phyloP scores from a whole-genome alignment of 2,329 filamentous ascomycete species.

The Xylaria sp. region DNA sequence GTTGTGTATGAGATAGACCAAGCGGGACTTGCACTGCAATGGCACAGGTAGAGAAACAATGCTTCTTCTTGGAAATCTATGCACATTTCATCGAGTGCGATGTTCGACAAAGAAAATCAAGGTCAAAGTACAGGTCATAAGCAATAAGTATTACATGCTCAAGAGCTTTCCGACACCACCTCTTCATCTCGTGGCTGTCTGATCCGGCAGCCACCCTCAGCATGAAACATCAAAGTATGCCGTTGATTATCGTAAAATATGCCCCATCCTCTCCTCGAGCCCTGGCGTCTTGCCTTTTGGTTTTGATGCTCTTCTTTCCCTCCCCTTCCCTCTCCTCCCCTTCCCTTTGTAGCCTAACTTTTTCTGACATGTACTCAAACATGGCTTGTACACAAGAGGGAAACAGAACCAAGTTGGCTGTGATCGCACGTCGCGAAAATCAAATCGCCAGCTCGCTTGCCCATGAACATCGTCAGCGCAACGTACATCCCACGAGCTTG shows the following conservation, averaged over 20 bases:
- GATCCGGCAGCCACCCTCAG: constrained; percentile 40
- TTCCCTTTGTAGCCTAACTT: constrained; percentile 30
- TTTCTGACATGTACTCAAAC: constrained; percentile 38
- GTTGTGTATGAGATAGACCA: background rate
- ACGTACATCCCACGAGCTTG: constrained; percentile 38
- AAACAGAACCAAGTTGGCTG: constrained; percentile 29
- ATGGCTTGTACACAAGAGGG: constrained; percentile 36
- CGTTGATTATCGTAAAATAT: constrained; percentile 50
- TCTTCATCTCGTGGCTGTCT: constrained; percentile 41
- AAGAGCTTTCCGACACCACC: constrained; percentile 52
- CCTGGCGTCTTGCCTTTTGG: constrained; percentile 39
- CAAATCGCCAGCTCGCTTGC: constrained; percentile 40
- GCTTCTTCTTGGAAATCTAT: constrained; percentile 34
- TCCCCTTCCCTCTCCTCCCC: constrained; percentile 3
- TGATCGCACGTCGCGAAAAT: constrained; percentile 38
- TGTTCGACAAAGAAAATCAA: constrained; percentile 47
- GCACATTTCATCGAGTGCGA: constrained; percentile 46
- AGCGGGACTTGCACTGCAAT: background rate
- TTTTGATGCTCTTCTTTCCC: constrained; percentile 30
- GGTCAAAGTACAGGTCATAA: constrained; percentile 52
- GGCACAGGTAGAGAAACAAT: constrained; percentile 8
- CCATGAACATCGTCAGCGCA: constrained; percentile 39
- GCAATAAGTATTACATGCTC: constrained; percentile 62
- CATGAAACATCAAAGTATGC: constrained; percentile 45
- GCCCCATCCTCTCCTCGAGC: constrained; percentile 37